Percentiles rank a stretch among this genome's conserved stretches.
phyloP scores from a whole-genome alignment of 192 early-diverging fungal species.

The Oehlia diaphana region DNA sequence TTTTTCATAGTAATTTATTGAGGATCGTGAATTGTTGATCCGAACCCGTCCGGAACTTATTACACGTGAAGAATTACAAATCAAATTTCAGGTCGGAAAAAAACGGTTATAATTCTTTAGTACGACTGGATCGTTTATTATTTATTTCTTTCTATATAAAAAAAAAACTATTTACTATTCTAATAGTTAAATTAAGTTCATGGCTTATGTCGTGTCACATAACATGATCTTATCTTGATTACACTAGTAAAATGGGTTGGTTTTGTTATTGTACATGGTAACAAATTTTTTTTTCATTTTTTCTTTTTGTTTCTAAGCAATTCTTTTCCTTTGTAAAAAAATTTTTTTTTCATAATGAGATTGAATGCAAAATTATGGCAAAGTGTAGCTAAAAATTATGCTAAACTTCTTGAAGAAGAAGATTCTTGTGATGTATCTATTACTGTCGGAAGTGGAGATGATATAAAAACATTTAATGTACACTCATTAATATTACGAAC shows the following conservation, averaged over 20 bases:
- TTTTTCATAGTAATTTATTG: too few relatives aligned
- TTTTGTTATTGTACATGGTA: background rate
- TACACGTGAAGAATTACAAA: background rate
- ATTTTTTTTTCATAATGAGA: background rate
- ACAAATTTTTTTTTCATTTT: background rate
- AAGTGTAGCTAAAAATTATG: background rate
- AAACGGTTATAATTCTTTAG: background rate
- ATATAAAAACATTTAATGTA: slow-evolving; percentile 8
- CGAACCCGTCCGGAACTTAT: background rate
- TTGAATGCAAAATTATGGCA: background rate
- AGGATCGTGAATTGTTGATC: too few relatives aligned
- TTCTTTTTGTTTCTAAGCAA: background rate
- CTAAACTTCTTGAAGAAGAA: background rate
- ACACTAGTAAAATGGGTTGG: background rate
- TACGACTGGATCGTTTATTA: background rate
- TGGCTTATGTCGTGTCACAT: background rate
- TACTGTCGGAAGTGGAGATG: slow-evolving; percentile 10
- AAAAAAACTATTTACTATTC: background rate
- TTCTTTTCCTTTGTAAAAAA: background rate
- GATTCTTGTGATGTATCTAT: slow-evolving; percentile 15
- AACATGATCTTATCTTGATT: background rate
- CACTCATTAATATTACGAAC: slow-evolving; percentile 14
- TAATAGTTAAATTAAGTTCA: background rate
- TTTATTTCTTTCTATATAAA: background rate
- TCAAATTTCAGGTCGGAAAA: background rate